These are phyloP conservation scores for Sugiyamaella sp. DNA, from an alignment of 1,139 yeast species.

Conservation along the genomic window DNA sequence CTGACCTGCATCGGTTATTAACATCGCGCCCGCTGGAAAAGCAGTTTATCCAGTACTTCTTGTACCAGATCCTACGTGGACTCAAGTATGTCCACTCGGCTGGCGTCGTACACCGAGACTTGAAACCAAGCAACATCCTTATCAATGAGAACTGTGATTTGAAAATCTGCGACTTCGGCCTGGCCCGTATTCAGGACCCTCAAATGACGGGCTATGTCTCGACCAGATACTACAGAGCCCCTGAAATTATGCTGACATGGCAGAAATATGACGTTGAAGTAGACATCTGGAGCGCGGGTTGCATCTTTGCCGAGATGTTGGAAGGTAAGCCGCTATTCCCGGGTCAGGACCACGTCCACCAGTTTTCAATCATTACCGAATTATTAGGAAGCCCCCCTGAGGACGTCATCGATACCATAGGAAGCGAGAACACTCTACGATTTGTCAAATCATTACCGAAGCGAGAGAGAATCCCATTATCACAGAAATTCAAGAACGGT, in stretches of 20 bases:
- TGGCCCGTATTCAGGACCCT: constrained; percentile 96
- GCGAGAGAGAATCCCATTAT: constrained; percentile 86
- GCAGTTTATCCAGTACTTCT: constrained; percentile 93
- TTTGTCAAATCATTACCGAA: constrained; percentile 94
- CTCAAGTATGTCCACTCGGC: constrained; percentile 95
- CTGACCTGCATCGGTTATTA: constrained; percentile 87
- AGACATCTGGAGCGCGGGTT: constrained; percentile 99
- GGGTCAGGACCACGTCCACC: constrained; percentile 98
- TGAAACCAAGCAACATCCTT: constrained; percentile 89
- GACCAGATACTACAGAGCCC: constrained; percentile 96
- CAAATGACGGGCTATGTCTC: constrained; percentile 99
- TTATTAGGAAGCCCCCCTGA: constrained; percentile 94
- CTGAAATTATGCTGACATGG: constrained; percentile 99
- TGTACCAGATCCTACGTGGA: constrained; percentile 91
- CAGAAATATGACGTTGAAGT: constrained; percentile 99
- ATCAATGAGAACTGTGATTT: constrained; percentile 95
- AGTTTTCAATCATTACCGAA: constrained; percentile 94
- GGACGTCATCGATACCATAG: constrained; percentile 93
- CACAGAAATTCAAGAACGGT: constrained; percentile 78
- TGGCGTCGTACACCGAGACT: constrained; percentile 93
- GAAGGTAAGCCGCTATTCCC: constrained; percentile 99
- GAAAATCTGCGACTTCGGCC: constrained; percentile 95
- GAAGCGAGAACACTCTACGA: constrained; percentile 91
- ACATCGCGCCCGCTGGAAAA: constrained; percentile 93
- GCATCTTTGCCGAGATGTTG: constrained; percentile 97